These are phyloP conservation scores for Tillandsia leiboldiana DNA, from an alignment of 176 grass and related monocot species.

Conservation along the genomic window DNA sequence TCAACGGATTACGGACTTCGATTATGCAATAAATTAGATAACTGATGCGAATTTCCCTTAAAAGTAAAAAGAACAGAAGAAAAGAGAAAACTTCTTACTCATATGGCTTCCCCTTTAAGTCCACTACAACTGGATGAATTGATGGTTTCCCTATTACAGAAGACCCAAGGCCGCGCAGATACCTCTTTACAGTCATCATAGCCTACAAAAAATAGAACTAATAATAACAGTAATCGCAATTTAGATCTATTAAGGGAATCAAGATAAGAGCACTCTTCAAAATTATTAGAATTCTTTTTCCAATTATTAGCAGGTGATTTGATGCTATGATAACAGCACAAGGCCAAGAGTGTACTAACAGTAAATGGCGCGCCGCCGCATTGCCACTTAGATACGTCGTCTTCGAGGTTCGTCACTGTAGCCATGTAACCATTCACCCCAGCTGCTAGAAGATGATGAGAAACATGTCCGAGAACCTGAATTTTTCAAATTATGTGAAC, in stretches of 20 bases:
- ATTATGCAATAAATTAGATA: neutral
- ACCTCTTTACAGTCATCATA: conserved; percentile 59
- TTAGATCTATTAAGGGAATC: too few species aligned
- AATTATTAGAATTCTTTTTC: neutral
- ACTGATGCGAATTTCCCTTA: neutral
- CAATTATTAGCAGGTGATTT: neutral
- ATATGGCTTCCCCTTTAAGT: conserved; percentile 57
- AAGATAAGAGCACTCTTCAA: neutral
- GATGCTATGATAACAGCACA: neutral
- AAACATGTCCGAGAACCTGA: conserved; percentile 50
- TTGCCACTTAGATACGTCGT: conserved; percentile 45
- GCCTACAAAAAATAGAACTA: conserved; percentile 20
- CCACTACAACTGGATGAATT: conserved; percentile 58
- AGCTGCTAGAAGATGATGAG: conserved; percentile 38
- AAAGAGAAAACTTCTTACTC: conserved; percentile 8
- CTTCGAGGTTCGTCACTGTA: conserved; percentile 58
- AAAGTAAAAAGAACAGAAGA: neutral
- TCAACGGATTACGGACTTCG: neutral
- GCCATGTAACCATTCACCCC: conserved; percentile 69
- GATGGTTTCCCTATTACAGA: conserved; percentile 46
- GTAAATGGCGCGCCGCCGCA: conserved; percentile 55
- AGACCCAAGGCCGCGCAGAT: conserved; percentile 49
- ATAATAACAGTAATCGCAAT: neutral
- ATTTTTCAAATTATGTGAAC: neutral
- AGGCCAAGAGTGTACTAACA: conserved; percentile 17